phyloP scores from a whole-genome alignment of 371 early-diverging fungal genomes.

The Apophysomyces trapeziformis region DNA sequence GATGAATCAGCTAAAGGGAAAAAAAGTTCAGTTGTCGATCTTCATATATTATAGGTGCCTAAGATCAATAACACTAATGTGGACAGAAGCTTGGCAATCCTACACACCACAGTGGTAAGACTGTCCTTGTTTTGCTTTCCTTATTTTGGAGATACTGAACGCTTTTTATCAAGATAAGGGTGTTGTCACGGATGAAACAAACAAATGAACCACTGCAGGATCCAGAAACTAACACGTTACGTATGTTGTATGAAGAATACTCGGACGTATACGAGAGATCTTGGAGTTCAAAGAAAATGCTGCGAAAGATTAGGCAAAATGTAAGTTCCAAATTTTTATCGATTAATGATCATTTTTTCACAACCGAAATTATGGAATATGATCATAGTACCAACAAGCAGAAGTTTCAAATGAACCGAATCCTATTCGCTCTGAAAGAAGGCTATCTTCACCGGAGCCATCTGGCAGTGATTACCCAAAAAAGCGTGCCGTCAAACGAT shows the following conservation, averaged over 20 bases:
- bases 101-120: slow-evolving; percentile 39
- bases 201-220: slow-evolving; percentile 13
- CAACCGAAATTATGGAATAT: not conserved
- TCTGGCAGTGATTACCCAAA: not conserved
- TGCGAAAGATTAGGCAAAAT: slow-evolving; percentile 27
- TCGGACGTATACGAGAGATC: slow-evolving; percentile 23
- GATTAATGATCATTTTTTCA: not conserved
- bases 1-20: not conserved
- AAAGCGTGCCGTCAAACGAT: not conserved
- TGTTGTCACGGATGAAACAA: slow-evolving; percentile 25
- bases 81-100: slow-evolving; percentile 40
- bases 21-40: not conserved
- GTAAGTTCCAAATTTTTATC: slow-evolving; percentile 17
- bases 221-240: slow-evolving; percentile 14
- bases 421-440: not conserved
- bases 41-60: slow-evolving; percentile 27
- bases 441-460: not conserved
- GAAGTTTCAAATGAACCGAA: too few species aligned
- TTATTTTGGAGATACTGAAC: not conserved
- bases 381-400: not conserved
- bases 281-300: slow-evolving; percentile 39
- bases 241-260: slow-evolving; percentile 25
- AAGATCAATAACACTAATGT: slow-evolving; percentile 48
- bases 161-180: slow-evolving; percentile 16
- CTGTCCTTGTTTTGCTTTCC: not conserved